phyloP scores from a whole-genome alignment of 192 early-diverging fungal species.

The Linnemannia hyalina region DNA sequence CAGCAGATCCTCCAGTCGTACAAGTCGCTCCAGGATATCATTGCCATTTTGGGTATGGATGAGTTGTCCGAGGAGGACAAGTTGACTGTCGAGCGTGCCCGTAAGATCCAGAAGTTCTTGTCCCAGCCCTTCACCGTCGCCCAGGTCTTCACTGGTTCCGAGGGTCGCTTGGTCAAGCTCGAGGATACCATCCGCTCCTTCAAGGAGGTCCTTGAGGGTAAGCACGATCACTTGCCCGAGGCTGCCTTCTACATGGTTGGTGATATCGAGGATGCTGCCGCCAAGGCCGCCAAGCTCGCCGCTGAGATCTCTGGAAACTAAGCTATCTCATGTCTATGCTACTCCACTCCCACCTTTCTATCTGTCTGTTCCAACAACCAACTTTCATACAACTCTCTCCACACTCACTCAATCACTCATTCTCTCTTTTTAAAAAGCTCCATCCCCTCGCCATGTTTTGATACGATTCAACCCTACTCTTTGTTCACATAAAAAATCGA shows the following conservation, averaged over 20 bases:
- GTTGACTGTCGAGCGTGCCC: slow-evolving; percentile 97
- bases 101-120: slow-evolving; percentile 99
- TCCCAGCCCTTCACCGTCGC: slow-evolving; percentile 98
- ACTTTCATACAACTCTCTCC: slow-evolving; percentile 3
- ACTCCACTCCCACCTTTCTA: neutral
- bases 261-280: slow-evolving; percentile 93
- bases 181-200: slow-evolving; percentile 98
- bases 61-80: slow-evolving; percentile 99
- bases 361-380: neutral
- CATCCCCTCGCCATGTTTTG: slow-evolving; percentile 33
- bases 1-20: slow-evolving; percentile 98
- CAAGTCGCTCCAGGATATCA: slow-evolving; percentile 99
- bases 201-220: slow-evolving; percentile 97
- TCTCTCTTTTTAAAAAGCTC: slow-evolving; percentile 19
- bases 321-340: slow-evolving; percentile 13
- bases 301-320: slow-evolving; percentile 59
- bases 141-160: slow-evolving; percentile 97
- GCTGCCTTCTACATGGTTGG: slow-evolving; percentile 99
- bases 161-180: slow-evolving; percentile 90
- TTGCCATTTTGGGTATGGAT: slow-evolving; percentile 99
- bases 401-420: neutral
- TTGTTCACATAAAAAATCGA: slow-evolving; percentile 42
- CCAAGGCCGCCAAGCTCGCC: slow-evolving; percentile 81
- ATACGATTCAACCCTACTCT: slow-evolving; percentile 42
- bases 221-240: slow-evolving; percentile 96